Conservation (phyloP, 169 alveolate genomes). For the Eimeria praecox region DNA sequence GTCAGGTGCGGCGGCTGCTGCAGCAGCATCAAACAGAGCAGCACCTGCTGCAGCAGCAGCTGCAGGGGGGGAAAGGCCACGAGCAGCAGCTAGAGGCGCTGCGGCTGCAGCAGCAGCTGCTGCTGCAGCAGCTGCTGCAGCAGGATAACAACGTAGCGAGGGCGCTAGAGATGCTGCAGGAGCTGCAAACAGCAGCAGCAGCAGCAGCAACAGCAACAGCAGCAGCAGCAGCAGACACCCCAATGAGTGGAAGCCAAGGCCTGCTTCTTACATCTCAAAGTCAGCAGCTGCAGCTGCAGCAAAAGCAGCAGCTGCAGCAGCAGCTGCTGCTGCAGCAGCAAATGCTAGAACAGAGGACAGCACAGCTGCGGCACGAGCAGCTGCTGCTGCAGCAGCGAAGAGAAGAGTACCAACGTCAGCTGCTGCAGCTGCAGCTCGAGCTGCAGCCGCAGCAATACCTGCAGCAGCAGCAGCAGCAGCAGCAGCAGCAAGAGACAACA, state of each 20-base stretch:
- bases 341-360: conserved; percentile 46
- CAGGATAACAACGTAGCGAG: conserved; percentile 26
- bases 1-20: conserved; percentile 66
- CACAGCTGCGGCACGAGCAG: conserved; percentile 40
- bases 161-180: conserved; percentile 46
- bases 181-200: conserved; percentile 16
- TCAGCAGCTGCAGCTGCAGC: conserved; percentile 36
- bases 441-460: conserved; percentile 5
- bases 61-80: conserved; percentile 38
- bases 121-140: conserved; percentile 67
- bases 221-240: conserved; percentile 1
- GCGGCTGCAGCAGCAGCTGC: conserved; percentile 40
- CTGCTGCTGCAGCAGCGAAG: conserved; percentile 53
- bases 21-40: conserved; percentile 62
- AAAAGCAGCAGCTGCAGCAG: conserved; percentile 35
- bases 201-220: conserved; percentile 15
- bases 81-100: conserved; percentile 52
- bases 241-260: neutral
- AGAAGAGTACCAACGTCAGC: conserved; percentile 35
- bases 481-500: conserved; percentile 23
- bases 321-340: conserved; percentile 65
- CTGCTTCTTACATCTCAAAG: neutral
- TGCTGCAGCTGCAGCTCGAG: conserved; percentile 45
- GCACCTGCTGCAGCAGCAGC: conserved; percentile 66
- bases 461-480: conserved; percentile 59